These are phyloP conservation scores for Zopfia rhizophila DNA, from an alignment of 2,329 filamentous ascomycete genomes.

Conservation along the genomic window DNA sequence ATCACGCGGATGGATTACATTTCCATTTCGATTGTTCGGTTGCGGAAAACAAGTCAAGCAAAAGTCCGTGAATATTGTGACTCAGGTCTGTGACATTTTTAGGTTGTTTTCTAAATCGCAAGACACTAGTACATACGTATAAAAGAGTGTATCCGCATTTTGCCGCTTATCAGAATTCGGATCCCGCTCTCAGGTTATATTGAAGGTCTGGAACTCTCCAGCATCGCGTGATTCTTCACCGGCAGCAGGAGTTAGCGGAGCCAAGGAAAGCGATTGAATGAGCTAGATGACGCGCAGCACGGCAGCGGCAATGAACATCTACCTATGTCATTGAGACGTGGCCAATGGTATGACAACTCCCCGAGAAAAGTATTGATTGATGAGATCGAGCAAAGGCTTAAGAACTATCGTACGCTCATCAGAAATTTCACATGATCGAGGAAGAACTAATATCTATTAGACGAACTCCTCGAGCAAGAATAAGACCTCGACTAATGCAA, in stretches of 20 bases:
- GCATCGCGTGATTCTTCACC: constrained; percentile 25
- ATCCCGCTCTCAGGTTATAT: constrained; percentile 18
- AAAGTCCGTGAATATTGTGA: no score
- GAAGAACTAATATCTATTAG: not conserved
- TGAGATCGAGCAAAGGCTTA: constrained; percentile 15
- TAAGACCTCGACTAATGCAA: constrained; percentile 15
- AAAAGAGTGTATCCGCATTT: constrained; percentile 22
- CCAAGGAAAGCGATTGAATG: constrained; percentile 15
- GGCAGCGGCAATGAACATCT: not conserved
- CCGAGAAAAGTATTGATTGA: constrained; percentile 17
- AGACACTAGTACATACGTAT: no score
- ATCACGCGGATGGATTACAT: no score
- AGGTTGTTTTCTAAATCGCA: no score
- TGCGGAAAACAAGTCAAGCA: no score
- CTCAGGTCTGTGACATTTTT: no score
- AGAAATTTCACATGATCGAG: not conserved
- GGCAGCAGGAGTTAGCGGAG: constrained; percentile 21
- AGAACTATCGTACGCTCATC: constrained; percentile 13
- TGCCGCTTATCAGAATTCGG: constrained; percentile 18
- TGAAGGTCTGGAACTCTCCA: constrained; percentile 23
- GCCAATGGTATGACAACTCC: constrained; percentile 4
- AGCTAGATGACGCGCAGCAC: constrained; percentile 20
- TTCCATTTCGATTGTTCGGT: no score
- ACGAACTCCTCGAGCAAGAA: constrained; percentile 20
- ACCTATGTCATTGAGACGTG: constrained; percentile 9